Base-by-base conservation (phyloP, 2,329 filamentous ascomycete genomes). In the Venturia effusa region DNA sequence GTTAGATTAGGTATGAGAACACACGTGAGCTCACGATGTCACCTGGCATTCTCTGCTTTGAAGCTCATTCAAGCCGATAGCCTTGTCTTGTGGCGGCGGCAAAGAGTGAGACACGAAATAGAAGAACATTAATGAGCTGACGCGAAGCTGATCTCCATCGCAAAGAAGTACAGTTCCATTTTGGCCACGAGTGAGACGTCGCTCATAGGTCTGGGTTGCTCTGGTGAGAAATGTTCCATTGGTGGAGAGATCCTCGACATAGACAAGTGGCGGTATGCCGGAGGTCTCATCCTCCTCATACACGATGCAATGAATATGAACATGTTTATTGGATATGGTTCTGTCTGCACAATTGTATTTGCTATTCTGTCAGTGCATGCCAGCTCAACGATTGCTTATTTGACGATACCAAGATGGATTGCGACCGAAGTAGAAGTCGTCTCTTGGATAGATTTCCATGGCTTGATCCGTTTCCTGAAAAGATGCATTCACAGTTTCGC, bases 271-370 rank as follows among this genome's bases (percentile, higher is more conserved):
- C 3, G 74, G 69, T 13, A 80, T 73, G 1, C 67, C 66, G 13
- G 71, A 67, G 30, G 69, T 64, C 17, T 69, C 68, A 32, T 74
- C 69, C 63, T 76, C 71, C 40, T 79, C 79, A 64, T 77, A 81
- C 1, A 79, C 63, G 59, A 81, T 73, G 67, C 77, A 79, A 66
- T 78, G 77, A 54, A 81, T 71, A 27, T 73, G 73, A 19, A 81
- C 67, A 70, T 81, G 79, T 62, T 74, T 72, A 40, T 75, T 77
- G 19, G 79, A 81, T 22, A 81, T 75, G 41, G 70, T 72, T 27
- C 65, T 66, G 37, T 75, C 73, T 30, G 41, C 8, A 40, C 39
- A 54, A 17, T 54, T 40, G 34, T 60, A 59, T 6, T 64, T 11
- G 39, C 65, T 66, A 37, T 39, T 62, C 39, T 10, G 17, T 43